Percentiles rank a stretch among this genome's conserved stretches.
phyloP scores from a whole-genome alignment of 1,284 basidiomycete genomes.

The Mycena citricolor region DNA sequence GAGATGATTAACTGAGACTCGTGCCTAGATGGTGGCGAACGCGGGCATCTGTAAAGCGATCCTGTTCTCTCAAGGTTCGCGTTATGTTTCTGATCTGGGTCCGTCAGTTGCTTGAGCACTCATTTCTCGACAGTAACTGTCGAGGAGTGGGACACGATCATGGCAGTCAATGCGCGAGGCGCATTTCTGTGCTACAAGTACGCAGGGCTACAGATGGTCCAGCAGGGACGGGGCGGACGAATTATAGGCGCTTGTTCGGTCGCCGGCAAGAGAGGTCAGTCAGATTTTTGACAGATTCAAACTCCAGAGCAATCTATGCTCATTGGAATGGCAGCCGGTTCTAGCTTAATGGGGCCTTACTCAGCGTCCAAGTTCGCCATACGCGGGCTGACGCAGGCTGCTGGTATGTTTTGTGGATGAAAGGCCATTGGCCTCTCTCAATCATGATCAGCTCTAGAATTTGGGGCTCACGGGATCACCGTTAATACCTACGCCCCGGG shows the following conservation, averaged over 20 bases:
- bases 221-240: slow-evolving; percentile 20
- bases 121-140: background rate
- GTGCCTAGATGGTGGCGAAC: slow-evolving; percentile 23
- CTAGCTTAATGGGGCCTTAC: background rate
- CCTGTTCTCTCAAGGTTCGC: slow-evolving; percentile 4
- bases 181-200: slow-evolving; percentile 17
- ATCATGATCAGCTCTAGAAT: slow-evolving; percentile 2
- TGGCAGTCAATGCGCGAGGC: slow-evolving; percentile 14
- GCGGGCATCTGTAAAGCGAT: slow-evolving; percentile 15
- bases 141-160: slow-evolving; percentile 1
- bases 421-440: too few relatives aligned
- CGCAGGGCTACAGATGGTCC: slow-evolving; percentile 18
- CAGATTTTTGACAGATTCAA: background rate
- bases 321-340: background rate
- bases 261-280: slow-evolving; percentile 15
- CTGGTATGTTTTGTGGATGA: background rate
- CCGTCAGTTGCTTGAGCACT: background rate
- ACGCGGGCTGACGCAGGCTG: background rate
- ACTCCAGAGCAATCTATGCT: background rate
- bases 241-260: slow-evolving; percentile 19
- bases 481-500: slow-evolving; percentile 20
- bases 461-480: slow-evolving; percentile 13
- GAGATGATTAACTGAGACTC: background rate
- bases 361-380: background rate
- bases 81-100: background rate